Conservation (phyloP, 768 basidiomycete genomes). For the Tylopilus sp. region DNA sequence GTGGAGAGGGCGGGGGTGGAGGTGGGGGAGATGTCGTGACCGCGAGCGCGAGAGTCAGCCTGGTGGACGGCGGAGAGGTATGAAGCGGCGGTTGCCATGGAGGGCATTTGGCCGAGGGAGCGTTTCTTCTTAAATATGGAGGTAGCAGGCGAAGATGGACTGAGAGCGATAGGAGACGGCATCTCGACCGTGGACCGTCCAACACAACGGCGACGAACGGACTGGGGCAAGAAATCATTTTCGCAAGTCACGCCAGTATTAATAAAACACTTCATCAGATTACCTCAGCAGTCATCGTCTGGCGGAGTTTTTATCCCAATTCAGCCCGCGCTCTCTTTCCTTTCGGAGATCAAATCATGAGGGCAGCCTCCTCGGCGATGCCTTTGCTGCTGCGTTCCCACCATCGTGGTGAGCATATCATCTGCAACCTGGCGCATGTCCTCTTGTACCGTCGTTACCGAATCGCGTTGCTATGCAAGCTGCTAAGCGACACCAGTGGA, state of each 20-base stretch:
- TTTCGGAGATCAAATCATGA: background rate
- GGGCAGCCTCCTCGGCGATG: background rate
- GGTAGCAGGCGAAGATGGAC: constrained; percentile 44
- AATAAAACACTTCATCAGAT: constrained; percentile 16
- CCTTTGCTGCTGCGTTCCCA: too few relatives aligned
- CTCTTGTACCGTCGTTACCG: background rate
- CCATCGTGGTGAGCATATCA: too few relatives aligned
- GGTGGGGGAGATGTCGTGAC: constrained; percentile 44
- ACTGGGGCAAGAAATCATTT: constrained; percentile 10
- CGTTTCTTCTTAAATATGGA: constrained; percentile 66
- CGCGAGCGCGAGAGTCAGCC: constrained; percentile 66
- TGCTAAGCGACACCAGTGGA: too few relatives aligned
- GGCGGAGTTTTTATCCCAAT: background rate
- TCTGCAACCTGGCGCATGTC: too few relatives aligned
- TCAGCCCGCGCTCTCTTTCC: background rate
- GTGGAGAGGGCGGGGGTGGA: constrained; percentile 72
- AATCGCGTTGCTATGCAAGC: too few relatives aligned
- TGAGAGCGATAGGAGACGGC: constrained; percentile 66
- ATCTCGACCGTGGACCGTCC: constrained; percentile 20
- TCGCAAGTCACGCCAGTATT: constrained; percentile 17
- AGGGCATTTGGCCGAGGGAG: constrained; percentile 32
- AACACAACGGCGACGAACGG: constrained; percentile 12
- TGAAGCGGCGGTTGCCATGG: constrained; percentile 51
- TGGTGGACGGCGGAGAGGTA: constrained; percentile 60
- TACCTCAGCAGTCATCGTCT: constrained; percentile 22